Base-by-base conservation (phyloP, 257 asterid species). In the Solanum stenotomum region DNA sequence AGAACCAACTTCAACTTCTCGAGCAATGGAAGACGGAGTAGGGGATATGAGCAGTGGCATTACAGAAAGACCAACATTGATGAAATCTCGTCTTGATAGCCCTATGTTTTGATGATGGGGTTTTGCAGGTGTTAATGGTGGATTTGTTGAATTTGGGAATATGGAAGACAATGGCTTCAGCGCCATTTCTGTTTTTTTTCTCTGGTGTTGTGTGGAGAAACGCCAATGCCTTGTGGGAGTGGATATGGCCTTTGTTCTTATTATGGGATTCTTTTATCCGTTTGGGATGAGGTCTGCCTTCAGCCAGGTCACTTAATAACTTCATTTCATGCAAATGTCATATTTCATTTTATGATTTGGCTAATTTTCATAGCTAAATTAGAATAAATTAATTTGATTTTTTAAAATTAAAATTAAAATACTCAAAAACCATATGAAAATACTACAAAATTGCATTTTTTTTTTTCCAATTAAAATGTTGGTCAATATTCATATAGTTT, bases 1-100 rank as follows among this genome's bases (percentile, higher is more conserved):
- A 20, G 98, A 86, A 6, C 99, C 99, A 68, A 95, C 98, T 88
- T 94, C 99, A 22, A 95, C 93, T 88, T 97, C 99, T 88, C 94
- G 93, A 77, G 99, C 96, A 2, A 74, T 67, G 4, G 98, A 90
- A 27, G 93, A 91, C 1, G 92, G 93, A 29, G 96, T 84, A 84
- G 95, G 78, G 14, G 92, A 74, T 13, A 89, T 25, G 15, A 92
- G 38, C 6, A 93, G 87, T 59, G 98, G 96, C 88, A 92, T 84
- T 74, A 93, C 75, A 86, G 92, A 92, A 83, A 90, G 86, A 12
- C 95, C 93, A 70, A 95, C 94, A 79, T 92, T 95, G 87, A 95
- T 78, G 85, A 95, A 90, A 5, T 93, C 93, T 84, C 98, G 93
- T 92, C 96, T 93, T 15, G 96, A 91, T 38, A 92, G 78, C 33